phyloP scores from a whole-genome alignment of 176 grass and related monocot genomes.

The Phoenix dactylifera region DNA sequence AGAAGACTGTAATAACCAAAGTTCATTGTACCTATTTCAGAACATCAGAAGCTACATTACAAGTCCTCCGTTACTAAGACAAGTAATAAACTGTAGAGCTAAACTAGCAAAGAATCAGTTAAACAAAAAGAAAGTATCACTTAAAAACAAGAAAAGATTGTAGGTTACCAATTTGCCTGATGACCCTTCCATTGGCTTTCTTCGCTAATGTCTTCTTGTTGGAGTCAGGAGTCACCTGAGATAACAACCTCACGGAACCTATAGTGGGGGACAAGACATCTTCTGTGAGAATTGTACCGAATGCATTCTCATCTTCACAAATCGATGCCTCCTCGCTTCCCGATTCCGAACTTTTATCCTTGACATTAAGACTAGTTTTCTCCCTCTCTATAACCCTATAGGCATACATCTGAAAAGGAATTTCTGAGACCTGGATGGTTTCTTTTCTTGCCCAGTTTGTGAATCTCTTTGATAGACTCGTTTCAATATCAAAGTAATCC shows the following conservation, averaged over 20 bases:
- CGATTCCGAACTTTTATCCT: constrained; percentile 43
- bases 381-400: constrained; percentile 71
- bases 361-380: constrained; percentile 23
- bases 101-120: not conserved
- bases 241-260: constrained; percentile 21
- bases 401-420: constrained; percentile 90
- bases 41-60: no score
- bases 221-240: constrained; percentile 19
- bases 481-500: constrained; percentile 71
- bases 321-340: constrained; percentile 53
- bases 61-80: no score
- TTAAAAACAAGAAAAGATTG: not conserved
- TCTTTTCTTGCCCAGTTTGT: constrained; percentile 35
- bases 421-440: constrained; percentile 29
- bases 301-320: constrained; percentile 59
- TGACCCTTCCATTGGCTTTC: constrained; percentile 36
- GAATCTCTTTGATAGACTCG: constrained; percentile 41
- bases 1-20: no score
- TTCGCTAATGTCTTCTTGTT: constrained; percentile 23
- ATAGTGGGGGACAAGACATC: constrained; percentile 22
- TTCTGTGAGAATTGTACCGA: constrained; percentile 21
- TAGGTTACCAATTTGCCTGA: constrained; percentile 33
- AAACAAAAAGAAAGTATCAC: not conserved
- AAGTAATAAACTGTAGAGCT: not conserved
- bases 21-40: no score